Base-by-base conservation (phyloP, 345 rosid species). In the Xanthoceras sorbifolium region DNA sequence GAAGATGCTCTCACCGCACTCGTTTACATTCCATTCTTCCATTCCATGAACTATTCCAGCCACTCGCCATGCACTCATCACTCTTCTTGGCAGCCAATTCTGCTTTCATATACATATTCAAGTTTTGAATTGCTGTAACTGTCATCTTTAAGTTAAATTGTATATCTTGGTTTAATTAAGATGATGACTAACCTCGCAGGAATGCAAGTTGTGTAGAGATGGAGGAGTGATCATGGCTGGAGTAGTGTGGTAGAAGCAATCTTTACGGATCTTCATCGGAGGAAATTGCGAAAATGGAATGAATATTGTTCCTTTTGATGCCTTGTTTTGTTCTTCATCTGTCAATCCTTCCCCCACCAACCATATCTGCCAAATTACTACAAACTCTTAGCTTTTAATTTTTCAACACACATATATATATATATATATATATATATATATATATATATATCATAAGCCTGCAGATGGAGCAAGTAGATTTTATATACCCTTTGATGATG, bases 11-110 rank as follows among this genome's bases (percentile, higher is more conserved):
- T 70, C 9, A 0, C 79, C 79, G 5, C 74, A 69, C 52, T 76
- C 79, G 7, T 76, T 55, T 17, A 9, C 73, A 10, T 76, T 11
- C 79, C 79, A 76, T 67, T 9, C 73, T 40, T 76, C 79, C 23
- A 76, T 38, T 0, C 42, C 73, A 38, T 76, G 79, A 14, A 55
- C 22, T 0, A 55, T 71, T 20, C 74, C 74, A 23, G 31, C 76
- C 17, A 76, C n/a, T 15, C 62, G 60, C 79, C 74, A 76, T 11
- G 67, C 79, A 55, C 73, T 76, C 73, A 76, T 32, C 73, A 76
- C 67, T 20, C 73, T 76, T 61, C 79, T 60, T 22, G 79, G 79
- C 44, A 76, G 26, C 79, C 79, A 76, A 22, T 76, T 66, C 74
- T 65, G 54, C 3, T 48, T 1, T 32, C 26, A 57, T 0, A 40